Base-by-base conservation (phyloP, 164 flowering plant species). In the Sedum album region DNA sequence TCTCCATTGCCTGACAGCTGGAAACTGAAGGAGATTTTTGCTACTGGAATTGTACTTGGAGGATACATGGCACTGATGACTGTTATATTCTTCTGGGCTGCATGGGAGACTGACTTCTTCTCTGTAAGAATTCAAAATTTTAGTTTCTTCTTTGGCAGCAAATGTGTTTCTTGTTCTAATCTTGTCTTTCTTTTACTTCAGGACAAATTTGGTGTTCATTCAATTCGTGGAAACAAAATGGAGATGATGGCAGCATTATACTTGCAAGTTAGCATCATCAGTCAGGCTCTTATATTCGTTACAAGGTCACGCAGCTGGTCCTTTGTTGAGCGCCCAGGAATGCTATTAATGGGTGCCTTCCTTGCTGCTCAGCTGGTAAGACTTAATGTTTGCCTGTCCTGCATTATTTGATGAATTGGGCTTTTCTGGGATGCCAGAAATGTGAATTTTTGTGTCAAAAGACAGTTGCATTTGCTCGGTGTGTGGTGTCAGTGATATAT, bases 291-390 rank as follows among this genome's bases (percentile, higher is more conserved):
- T 9, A 82, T 82, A 62, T 82, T 82, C 15, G 86, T 82, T 5
- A 82, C 86, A 17, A 75, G 86, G 60, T 82, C 86, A 33, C 86
- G 86, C 60, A 81, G 86, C 81, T 82, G 84, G 84, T 82, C 84
- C 67, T 82, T 49, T 23, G 68, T 77, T 39, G 86, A 83, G 72
- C 82, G 86, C 31, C 86, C 86, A 39, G 86, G 86, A 65, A 66
- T 83, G 28, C 84, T 83, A 63, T 65, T 83, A 53, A 31, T 77
- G 64, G 39, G 77, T 21, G 86, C 86, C 23, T 83, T 83, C 55
- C 5, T 81, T 0, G 28, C 71, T 49, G 86, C 86, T 68, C 86
- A 83, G 73, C 74, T 83, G 82, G 86, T 82, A 74, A 73, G 75
- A 11, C 2, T 60, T 31, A 3, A 4, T 15, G 23, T 38, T 21